phyloP scores from a whole-genome alignment of 495 filamentous ascomycete species.

The Cryomyces minteri region DNA sequence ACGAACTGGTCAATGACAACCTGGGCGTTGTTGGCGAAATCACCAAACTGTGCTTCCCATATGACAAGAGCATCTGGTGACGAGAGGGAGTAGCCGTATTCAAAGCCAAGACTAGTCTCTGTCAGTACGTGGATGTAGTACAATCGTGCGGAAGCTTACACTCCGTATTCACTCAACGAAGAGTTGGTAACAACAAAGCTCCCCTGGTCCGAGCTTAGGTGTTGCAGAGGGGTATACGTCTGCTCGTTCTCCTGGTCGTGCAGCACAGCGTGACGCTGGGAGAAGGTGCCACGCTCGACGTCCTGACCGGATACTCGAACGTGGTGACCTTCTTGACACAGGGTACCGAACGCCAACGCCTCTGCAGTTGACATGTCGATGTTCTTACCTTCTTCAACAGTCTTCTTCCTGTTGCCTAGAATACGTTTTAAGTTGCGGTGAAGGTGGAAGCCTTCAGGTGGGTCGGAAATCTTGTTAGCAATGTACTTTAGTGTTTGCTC shows the following conservation, averaged over 20 bases:
- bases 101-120: constrained; percentile 59
- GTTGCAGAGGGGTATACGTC: constrained; percentile 82
- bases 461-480: constrained; percentile 50
- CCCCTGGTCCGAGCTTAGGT: constrained; percentile 75
- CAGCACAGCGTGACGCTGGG: constrained; percentile 89
- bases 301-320: constrained; percentile 96
- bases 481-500: constrained; percentile 54
- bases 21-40: constrained; percentile 98
- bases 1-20: constrained; percentile 99
- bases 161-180: constrained; percentile 86
- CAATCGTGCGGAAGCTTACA: constrained; percentile 24
- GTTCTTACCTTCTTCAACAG: constrained; percentile 76
- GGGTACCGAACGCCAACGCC: constrained; percentile 82
- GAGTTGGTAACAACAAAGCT: constrained; percentile 96
- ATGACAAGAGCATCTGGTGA: constrained; percentile 93
- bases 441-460: constrained; percentile 69
- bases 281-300: constrained; percentile 98
- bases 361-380: constrained; percentile 98
- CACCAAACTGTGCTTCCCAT: constrained; percentile 99
- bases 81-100: constrained; percentile 94
- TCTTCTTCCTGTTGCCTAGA: constrained; percentile 73
- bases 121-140: constrained; percentile 1
- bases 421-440: constrained; percentile 98
- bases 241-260: constrained; percentile 90
- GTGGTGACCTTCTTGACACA: constrained; percentile 84